phyloP scores from a whole-genome alignment of 1,284 basidiomycete genomes.

The Anthracocystis setariae region DNA sequence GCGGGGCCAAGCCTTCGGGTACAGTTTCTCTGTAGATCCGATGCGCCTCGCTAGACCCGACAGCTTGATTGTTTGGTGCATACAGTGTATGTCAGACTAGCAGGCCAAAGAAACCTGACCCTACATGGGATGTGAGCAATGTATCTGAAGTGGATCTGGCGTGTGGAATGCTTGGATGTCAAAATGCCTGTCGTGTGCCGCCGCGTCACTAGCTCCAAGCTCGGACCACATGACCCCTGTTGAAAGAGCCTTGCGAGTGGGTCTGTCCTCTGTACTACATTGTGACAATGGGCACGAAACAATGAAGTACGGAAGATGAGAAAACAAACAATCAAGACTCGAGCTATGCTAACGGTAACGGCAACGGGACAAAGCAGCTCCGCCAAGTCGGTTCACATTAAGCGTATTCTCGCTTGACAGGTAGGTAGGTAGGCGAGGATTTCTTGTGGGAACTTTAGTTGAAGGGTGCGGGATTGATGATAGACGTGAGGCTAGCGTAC shows the following conservation, averaged over 20 bases:
- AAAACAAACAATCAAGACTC: too few relatives aligned
- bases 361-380: background rate
- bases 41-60: too few relatives aligned
- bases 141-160: too few relatives aligned
- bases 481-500: too few relatives aligned
- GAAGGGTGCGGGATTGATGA: background rate
- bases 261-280: background rate
- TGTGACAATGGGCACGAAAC: background rate
- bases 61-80: too few relatives aligned
- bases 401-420: background rate
- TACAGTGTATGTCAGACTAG: too few relatives aligned
- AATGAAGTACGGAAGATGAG: too few relatives aligned
- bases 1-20: conserved; percentile 3
- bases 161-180: too few relatives aligned
- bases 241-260: background rate
- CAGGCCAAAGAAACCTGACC: too few relatives aligned
- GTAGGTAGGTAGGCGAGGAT: background rate
- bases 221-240: background rate
- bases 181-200: background rate
- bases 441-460: background rate
- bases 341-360: too few relatives aligned
- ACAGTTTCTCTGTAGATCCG: background rate
- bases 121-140: too few relatives aligned
- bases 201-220: background rate
- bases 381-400: background rate